Evolutionary conservation across 352 stramenopile species (phyloP), one percentile per base, ranked within the genome.

Genomic region (Globisporangium solare): DNA sequence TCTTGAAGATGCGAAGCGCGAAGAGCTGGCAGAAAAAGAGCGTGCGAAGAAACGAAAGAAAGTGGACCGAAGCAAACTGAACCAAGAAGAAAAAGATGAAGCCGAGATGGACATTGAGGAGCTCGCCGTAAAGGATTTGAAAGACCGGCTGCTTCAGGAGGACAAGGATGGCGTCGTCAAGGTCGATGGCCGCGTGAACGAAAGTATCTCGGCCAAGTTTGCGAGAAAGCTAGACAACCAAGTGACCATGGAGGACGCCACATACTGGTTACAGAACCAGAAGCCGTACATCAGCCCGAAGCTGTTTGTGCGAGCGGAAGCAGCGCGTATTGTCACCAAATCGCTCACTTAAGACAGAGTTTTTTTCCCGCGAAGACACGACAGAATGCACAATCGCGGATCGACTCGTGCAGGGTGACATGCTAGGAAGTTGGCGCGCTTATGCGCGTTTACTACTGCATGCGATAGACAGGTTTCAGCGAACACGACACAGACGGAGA

Each of bases 21-120:
- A 95, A 48, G 85, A 93, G 39, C 64, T 78, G 27, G 68, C 73
- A 0, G 85, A 93, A 47, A 87, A 84, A 35, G 85, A 95, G 55
- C 79, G 83, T 11, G 77, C 76, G 7, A 92, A 92, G 66, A 95
- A 93, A 63, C 85, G 85, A 15, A 91, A 92, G 59, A 95, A 95
- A 60, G 79, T 89, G 22, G 84, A 95, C 40, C 79, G 80, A 24
- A 85, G 76, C 56, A 91, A 90, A 52, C 49, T 81, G 45, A 72
- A 76, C 14, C 80, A 92, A 54, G 85, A 95, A 21, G 84, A 90
- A 48, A 86, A 86, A 31, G 79, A 93, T 60, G 85, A 95, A 56
- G 79, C 78, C 1, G 85, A 95, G 56, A 92, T 95, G 83, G 85
- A 95, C 49, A 60, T 95, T 1, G 83, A 92, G 27, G 83, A 95